phyloP scores from a whole-genome alignment of 805 yeast species.

The Candida gorgasii region DNA sequence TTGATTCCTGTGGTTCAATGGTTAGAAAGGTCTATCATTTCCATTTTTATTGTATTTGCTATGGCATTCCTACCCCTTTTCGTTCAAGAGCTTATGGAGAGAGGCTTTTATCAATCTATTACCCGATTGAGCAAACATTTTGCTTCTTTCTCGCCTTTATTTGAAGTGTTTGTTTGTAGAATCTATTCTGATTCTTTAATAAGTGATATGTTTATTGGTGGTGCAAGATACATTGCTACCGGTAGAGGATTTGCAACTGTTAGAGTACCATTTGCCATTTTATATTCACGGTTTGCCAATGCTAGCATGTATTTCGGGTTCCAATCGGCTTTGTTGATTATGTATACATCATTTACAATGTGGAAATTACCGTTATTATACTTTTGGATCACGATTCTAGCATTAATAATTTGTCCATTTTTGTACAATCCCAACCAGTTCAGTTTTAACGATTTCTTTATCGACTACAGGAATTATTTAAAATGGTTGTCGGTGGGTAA shows the following conservation, averaged over 20 bases:
- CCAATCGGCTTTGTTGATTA: constrained; percentile 48
- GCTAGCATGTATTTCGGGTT: constrained; percentile 69
- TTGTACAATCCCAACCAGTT: constrained; percentile 79
- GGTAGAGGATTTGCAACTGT: constrained; percentile 87
- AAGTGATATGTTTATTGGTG: constrained; percentile 77
- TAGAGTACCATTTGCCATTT: constrained; percentile 71
- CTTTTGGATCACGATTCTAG: constrained; percentile 71
- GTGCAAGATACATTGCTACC: constrained; percentile 83
- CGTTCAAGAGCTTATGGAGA: constrained; percentile 77
- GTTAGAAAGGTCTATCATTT: constrained; percentile 78
- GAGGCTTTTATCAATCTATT: constrained; percentile 76
- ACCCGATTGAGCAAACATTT: constrained; percentile 71
- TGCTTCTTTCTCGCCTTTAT: constrained; percentile 72
- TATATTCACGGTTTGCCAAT: constrained; percentile 71
- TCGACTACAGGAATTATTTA: constrained; percentile 62
- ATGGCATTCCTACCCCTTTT: constrained; percentile 78
- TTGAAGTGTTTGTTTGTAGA: constrained; percentile 82
- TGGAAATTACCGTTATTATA: constrained; percentile 63
- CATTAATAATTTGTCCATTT: constrained; percentile 70
- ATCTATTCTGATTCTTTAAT: constrained; percentile 70
- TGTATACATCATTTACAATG: constrained; percentile 59
- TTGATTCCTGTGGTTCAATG: constrained; percentile 74
- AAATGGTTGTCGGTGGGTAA: constrained; percentile 56
- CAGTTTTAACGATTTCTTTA: constrained; percentile 64
- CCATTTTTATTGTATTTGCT: constrained; percentile 80